Evolutionary conservation across 306 rosid species (phyloP).

Genomic region (Inga oerstediana): DNA sequence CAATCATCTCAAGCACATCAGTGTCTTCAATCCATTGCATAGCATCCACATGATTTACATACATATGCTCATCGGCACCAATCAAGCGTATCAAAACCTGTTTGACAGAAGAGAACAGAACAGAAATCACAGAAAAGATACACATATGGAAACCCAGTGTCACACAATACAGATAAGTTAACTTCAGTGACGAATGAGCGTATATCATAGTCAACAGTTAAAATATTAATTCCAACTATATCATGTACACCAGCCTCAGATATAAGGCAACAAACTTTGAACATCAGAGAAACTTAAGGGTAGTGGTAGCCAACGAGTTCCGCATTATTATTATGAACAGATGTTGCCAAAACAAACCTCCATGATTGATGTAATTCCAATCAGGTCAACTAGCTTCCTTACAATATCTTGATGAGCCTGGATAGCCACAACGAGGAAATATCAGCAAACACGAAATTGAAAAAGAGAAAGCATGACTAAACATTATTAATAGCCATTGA

Average conservation of each 20-base stretch:
- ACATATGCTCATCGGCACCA: constrained; percentile 98
- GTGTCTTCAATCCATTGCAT: constrained; percentile 95
- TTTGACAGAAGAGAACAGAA: constrained; percentile 27
- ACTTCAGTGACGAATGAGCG: neutral
- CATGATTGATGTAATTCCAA: constrained; percentile 98
- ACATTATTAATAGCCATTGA: neutral
- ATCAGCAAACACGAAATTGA: constrained; percentile 35
- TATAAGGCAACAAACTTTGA: constrained; percentile 7
- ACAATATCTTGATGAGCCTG: constrained; percentile 88
- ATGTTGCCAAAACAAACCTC: constrained; percentile 71
- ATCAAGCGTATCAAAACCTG: constrained; percentile 95
- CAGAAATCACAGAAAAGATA: constrained; percentile 6
- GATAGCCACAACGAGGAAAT: constrained; percentile 26
- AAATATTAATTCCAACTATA: neutral
- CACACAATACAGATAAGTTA: neutral
- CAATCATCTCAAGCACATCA: constrained; percentile 94
- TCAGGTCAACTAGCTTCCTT: constrained; percentile 89
- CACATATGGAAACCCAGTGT: constrained; percentile 1
- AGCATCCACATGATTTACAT: constrained; percentile 71
- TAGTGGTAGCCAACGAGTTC: constrained; percentile 17
- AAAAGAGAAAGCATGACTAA: constrained; percentile 9
- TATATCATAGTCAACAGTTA: neutral
- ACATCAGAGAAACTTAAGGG: constrained; percentile 30
- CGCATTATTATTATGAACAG: constrained; percentile 21
- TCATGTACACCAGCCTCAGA: neutral